These are phyloP conservation scores for Hypomontagnella monticulosa DNA, from an alignment of 495 filamentous ascomycete genomes.

Conservation along the genomic window DNA sequence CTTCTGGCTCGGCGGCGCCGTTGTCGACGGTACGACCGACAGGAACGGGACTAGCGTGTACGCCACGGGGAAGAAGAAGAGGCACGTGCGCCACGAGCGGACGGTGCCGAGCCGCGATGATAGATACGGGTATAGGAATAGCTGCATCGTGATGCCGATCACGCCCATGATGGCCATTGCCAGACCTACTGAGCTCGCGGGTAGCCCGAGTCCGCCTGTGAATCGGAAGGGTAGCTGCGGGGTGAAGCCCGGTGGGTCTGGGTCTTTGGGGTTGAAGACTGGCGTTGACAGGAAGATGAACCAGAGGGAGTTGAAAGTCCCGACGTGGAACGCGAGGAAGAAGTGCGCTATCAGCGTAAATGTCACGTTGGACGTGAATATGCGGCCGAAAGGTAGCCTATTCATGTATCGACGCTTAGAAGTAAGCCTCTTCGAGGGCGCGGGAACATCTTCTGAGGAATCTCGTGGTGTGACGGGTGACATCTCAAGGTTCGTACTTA, in stretches of 20 bases:
- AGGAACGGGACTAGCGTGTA: conserved; percentile 80
- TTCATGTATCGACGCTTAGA: conserved; percentile 48
- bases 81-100: conserved; percentile 71
- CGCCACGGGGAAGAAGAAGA: conserved; percentile 76
- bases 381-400: conserved; percentile 72
- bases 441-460: conserved; percentile 16
- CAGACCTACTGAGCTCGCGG: conserved; percentile 77
- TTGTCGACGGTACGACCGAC: conserved; percentile 70
- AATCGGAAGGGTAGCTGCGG: conserved; percentile 71
- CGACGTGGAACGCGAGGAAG: conserved; percentile 79
- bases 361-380: conserved; percentile 81
- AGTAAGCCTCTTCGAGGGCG: conserved; percentile 2
- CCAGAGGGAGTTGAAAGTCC: conserved; percentile 86
- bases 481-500: conserved; percentile 42
- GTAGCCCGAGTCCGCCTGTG: conserved; percentile 82
- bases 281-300: conserved; percentile 85
- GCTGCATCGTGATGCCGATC: conserved; percentile 79
- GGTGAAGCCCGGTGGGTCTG: conserved; percentile 44
- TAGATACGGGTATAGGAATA: conserved; percentile 78
- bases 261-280: conserved; percentile 64
- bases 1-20: conserved; percentile 68
- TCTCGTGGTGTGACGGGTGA: conserved; percentile 40
- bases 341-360: conserved; percentile 72
- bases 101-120: conserved; percentile 74
- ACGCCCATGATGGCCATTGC: conserved; percentile 80